These are phyloP conservation scores for Chrysochromulina parva DNA, from an alignment of 78 protist species.

Conservation along the genomic window DNA sequence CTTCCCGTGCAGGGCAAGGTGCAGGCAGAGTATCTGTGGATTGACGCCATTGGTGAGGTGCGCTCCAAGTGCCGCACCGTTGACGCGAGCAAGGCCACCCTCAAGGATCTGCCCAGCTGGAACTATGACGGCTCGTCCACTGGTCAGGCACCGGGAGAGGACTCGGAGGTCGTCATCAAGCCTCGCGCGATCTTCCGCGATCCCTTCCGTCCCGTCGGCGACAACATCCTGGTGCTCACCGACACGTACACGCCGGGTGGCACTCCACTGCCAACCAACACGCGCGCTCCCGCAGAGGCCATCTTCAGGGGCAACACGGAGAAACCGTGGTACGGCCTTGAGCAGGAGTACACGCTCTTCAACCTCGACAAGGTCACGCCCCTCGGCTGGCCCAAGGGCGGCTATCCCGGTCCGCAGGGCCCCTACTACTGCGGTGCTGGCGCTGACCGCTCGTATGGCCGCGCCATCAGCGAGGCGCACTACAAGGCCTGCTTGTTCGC, in stretches of 20 bases:
- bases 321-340: constrained; percentile 86
- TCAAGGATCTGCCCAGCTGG: constrained; percentile 42
- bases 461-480: constrained; percentile 79
- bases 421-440: constrained; percentile 89
- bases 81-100: background rate
- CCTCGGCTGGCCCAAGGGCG: constrained; percentile 76
- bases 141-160: constrained; percentile 82
- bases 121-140: constrained; percentile 65
- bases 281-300: constrained; percentile 36
- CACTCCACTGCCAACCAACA: constrained; percentile 57
- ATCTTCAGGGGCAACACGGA: constrained; percentile 1
- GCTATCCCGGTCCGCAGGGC: constrained; percentile 89
- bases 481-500: constrained; percentile 75
- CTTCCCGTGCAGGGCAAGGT: constrained; percentile 1
- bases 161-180: constrained; percentile 78
- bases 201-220: constrained; percentile 74
- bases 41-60: constrained; percentile 61
- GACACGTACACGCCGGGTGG: constrained; percentile 59
- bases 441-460: constrained; percentile 68
- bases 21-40: constrained; percentile 73
- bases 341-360: constrained; percentile 78
- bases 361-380: constrained; percentile 52
- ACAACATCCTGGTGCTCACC: constrained; percentile 71
- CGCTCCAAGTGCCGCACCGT: constrained; percentile 64
- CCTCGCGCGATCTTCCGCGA: constrained; percentile 75